Evolutionary conservation across 768 basidiomycete species (phyloP), one percentile per base, ranked within the genome.

Genomic region (Mycena belliarum): DNA sequence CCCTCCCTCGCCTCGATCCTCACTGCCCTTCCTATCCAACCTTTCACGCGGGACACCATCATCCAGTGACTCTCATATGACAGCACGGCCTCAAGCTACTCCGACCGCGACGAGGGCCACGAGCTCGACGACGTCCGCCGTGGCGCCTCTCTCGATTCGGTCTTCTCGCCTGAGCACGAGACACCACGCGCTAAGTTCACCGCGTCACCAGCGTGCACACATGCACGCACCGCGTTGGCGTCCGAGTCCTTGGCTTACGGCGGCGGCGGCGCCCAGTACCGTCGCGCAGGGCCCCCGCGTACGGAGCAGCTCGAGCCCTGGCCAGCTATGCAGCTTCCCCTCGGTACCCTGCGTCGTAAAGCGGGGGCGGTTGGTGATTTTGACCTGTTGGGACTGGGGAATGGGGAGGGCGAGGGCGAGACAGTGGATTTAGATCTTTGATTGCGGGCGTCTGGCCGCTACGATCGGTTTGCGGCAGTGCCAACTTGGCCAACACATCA

Each of bases 231-330:
- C 4, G 42, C 58, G 41, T 63, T 58, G 2, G 58, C 54, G 7
- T n/a, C n/a, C n/a, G n/a, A n/a, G n/a, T 63, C 62, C 3, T 53
- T 47, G n/a, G 42, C 16, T 4, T 59, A 59, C 44, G 44, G n/a
- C 14, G 50, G 50, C 35, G 51, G 53, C 18, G 55, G 44, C n/a
- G 55, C 62, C 9, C 51, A 60, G 38, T 63, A 63, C 20, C 54
- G 51, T 16, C 62, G 58, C 18, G 50, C 47, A 23, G 62, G 58
- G 28, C 62, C 62, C 12, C 69, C 80, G 33, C 76, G 81, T 35
- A 84, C 82, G 12, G 71, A 75, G 18, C 83, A 84, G 63, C 58
- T 82, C 65, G 81, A 83, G 66, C 82, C 83, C 14, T 83, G 81
- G 1, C 79, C 81, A 20, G 70, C 57, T 14, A 84, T 84, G 83